These are phyloP conservation scores for Lactarius hengduanensis DNA, from an alignment of 768 basidiomycete species.

Conservation along the genomic window DNA sequence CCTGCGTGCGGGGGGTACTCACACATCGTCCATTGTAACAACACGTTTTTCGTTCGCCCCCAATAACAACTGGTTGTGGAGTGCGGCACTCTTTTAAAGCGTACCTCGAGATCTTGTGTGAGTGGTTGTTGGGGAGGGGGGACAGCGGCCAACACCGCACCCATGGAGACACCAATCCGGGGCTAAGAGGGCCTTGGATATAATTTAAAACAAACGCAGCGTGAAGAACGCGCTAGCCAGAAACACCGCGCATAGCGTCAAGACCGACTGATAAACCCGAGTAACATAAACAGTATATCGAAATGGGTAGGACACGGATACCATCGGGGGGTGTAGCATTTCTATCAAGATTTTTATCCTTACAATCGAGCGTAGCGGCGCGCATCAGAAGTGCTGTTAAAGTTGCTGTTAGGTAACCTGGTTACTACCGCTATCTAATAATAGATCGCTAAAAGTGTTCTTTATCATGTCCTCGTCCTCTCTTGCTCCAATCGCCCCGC, in stretches of 20 bases:
- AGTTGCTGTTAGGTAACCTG: not conserved
- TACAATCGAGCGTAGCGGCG: no score
- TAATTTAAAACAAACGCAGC: not conserved
- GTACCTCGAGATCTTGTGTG: not conserved
- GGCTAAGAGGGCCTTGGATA: not conserved
- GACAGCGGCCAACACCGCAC: no score
- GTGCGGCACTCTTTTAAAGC: no score
- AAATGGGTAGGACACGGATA: no score
- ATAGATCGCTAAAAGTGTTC: no score
- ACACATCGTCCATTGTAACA: not conserved
- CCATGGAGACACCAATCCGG: not conserved
- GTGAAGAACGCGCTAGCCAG: not conserved
- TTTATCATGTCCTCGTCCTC: conserved; percentile 3
- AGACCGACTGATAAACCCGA: no score
- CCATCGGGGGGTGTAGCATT: no score
- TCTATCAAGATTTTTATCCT: no score
- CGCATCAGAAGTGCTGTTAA: no score
- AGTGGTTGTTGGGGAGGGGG: no score
- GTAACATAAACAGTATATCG: no score
- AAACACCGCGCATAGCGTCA: not conserved
- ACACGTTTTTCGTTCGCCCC: not conserved
- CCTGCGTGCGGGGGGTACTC: conserved; percentile 13
- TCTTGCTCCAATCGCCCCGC: conserved; percentile 34
- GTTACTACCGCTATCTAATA: not conserved
- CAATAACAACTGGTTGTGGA: no score